Evolutionary conservation across 176 grass and related monocot species (phyloP).

Genomic region (Triticum timopheevii): DNA sequence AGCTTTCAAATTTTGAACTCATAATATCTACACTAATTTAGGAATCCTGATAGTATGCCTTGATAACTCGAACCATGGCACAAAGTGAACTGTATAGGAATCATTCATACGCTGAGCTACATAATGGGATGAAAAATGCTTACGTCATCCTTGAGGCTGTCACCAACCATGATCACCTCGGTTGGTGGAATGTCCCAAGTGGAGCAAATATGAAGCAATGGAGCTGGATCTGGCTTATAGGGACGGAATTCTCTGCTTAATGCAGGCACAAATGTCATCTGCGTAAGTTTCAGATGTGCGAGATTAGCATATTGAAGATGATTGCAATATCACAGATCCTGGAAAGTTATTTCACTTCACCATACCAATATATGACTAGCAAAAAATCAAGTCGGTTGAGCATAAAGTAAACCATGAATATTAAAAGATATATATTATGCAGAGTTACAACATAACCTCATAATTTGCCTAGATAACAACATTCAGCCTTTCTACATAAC

Average conservation of each 20-base stretch:
- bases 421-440: background rate
- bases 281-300: background rate
- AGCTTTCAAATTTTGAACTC: background rate
- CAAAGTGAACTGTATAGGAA: background rate
- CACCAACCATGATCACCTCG: slow-evolving; percentile 91
- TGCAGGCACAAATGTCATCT: slow-evolving; percentile 73
- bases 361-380: background rate
- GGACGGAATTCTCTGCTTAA: slow-evolving; percentile 94
- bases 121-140: slow-evolving; percentile 33
- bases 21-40: background rate
- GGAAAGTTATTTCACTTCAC: background rate
- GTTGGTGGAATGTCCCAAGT: slow-evolving; percentile 75
- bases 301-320: background rate
- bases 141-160: slow-evolving; percentile 94
- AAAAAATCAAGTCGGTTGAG: background rate
- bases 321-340: background rate
- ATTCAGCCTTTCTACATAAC: background rate
- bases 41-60: background rate
- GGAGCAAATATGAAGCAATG: slow-evolving; percentile 87
- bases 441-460: background rate
- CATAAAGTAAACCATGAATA: background rate
- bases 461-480: background rate
- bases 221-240: slow-evolving; percentile 91
- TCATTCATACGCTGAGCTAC: background rate
- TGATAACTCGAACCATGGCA: background rate